These are phyloP conservation scores for Hysterium pulicare DNA, from an alignment of 2,329 filamentous ascomycete genomes.

Conservation along the genomic window DNA sequence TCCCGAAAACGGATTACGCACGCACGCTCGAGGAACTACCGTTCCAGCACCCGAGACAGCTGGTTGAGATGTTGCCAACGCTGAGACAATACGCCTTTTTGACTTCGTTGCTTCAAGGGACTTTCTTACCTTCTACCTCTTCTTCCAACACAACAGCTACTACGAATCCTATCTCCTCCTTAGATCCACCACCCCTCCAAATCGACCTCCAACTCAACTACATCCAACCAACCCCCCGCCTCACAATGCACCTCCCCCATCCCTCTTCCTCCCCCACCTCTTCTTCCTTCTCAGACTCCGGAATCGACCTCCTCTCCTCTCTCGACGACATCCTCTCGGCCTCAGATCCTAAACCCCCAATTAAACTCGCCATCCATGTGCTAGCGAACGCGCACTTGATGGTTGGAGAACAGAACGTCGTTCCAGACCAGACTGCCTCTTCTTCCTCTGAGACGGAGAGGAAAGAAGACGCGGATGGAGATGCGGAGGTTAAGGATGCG, in stretches of 20 bases:
- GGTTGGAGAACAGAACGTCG: slow-evolving; percentile 57
- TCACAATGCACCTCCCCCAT: slow-evolving; percentile 28
- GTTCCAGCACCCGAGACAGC: slow-evolving; percentile 74
- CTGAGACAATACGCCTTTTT: slow-evolving; percentile 73
- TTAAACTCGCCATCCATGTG: slow-evolving; percentile 57
- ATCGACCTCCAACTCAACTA: slow-evolving; percentile 32
- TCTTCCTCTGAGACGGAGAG: background rate
- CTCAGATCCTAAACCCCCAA: slow-evolving; percentile 37
- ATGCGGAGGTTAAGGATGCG: slow-evolving; percentile 27
- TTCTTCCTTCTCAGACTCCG: slow-evolving; percentile 5
- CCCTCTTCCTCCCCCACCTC: slow-evolving; percentile 16
- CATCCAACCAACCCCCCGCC: slow-evolving; percentile 29
- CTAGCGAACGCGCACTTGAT: slow-evolving; percentile 58
- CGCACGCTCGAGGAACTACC: slow-evolving; percentile 65
- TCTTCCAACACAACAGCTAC: slow-evolving; percentile 12
- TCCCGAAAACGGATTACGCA: slow-evolving; percentile 71
- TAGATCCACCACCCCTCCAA: slow-evolving; percentile 17
- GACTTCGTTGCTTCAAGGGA: slow-evolving; percentile 60
- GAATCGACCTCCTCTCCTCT: slow-evolving; percentile 8
- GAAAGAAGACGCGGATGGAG: slow-evolving; percentile 8
- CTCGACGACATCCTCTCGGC: slow-evolving; percentile 6
- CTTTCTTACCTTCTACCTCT: slow-evolving; percentile 47
- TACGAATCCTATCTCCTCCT: slow-evolving; percentile 9
- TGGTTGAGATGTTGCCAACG: slow-evolving; percentile 67
- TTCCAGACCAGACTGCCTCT: slow-evolving; percentile 18